phyloP scores from a whole-genome alignment of 2,329 filamentous ascomycete species.

The Dothiorella sarmentorum region DNA sequence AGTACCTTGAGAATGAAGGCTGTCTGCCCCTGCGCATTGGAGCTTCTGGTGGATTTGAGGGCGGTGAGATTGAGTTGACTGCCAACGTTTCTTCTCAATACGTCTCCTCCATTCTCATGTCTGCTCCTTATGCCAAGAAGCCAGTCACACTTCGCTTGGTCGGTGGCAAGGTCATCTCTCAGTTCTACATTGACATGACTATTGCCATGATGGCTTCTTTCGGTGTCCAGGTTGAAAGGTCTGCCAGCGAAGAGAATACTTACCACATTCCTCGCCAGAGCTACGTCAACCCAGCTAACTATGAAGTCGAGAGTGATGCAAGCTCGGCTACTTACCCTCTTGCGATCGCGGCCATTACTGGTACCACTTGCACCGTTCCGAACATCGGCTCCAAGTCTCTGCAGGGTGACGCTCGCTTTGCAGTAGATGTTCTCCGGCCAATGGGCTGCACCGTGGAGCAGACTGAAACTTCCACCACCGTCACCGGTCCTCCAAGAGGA shows the following conservation, averaged over 20 bases:
- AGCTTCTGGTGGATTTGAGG: slow-evolving; percentile 57
- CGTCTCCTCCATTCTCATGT: slow-evolving; percentile 95
- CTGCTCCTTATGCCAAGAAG: slow-evolving; percentile 91
- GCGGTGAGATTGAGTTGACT: slow-evolving; percentile 83
- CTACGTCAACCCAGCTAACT: slow-evolving; percentile 81
- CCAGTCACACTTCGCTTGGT: slow-evolving; percentile 86
- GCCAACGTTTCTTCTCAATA: slow-evolving; percentile 99
- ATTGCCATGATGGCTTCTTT: slow-evolving; percentile 96
- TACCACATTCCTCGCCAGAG: slow-evolving; percentile 86
- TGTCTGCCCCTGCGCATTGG: slow-evolving; percentile 81
- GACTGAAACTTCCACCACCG: slow-evolving; percentile 80
- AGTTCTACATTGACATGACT: slow-evolving; percentile 98
- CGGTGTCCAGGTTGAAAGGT: slow-evolving; percentile 75
- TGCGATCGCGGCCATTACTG: slow-evolving; percentile 90
- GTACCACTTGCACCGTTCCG: slow-evolving; percentile 90
- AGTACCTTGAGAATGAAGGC: slow-evolving; percentile 78
- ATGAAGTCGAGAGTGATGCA: slow-evolving; percentile 92
- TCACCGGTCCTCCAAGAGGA: slow-evolving; percentile 79
- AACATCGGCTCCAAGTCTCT: slow-evolving; percentile 92
- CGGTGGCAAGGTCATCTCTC: slow-evolving; percentile 95
- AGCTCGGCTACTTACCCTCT: slow-evolving; percentile 96
- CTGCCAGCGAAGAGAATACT: slow-evolving; percentile 76
- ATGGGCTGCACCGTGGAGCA: slow-evolving; percentile 95
- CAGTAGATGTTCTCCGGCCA: slow-evolving; percentile 79
- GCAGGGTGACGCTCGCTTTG: slow-evolving; percentile 93